These are phyloP conservation scores for Lycium barbarum DNA, from an alignment of 257 asterid species.

Conservation along the genomic window DNA sequence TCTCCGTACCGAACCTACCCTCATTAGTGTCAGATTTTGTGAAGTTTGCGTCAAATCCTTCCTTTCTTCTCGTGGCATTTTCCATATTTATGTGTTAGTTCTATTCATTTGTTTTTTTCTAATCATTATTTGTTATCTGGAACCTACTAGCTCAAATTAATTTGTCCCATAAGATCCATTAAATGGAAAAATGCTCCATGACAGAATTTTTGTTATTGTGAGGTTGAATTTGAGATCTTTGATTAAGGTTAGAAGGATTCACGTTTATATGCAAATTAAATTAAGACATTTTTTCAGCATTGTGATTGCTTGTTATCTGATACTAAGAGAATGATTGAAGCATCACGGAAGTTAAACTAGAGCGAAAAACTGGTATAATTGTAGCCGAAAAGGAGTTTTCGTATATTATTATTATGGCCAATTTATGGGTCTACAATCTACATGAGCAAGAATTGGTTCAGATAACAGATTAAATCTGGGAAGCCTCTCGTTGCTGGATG, in stretches of 20 bases:
- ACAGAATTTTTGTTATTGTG: background rate
- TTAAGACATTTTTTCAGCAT: background rate
- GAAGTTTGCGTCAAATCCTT: background rate
- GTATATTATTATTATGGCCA: constrained; percentile 22
- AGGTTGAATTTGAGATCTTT: fast-evolving
- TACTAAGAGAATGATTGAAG: background rate
- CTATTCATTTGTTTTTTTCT: background rate
- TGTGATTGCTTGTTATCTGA: background rate
- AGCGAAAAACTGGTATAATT: background rate
- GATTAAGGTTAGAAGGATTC: background rate
- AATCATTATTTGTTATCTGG: background rate
- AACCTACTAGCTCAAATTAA: background rate
- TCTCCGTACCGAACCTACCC: too few relatives aligned
- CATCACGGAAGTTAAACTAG: background rate
- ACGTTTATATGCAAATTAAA: background rate
- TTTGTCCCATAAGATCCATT: background rate
- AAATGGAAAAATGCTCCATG: background rate
- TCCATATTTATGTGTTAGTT: background rate
- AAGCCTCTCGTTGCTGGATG: constrained; percentile 42
- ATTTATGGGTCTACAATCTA: constrained; percentile 6
- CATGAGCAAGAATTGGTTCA: constrained; percentile 19
- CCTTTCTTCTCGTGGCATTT: background rate
- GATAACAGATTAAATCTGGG: constrained; percentile 19
- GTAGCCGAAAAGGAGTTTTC: background rate
- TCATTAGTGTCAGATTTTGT: too few relatives aligned